A percentile compares a stretch with the other conserved stretches of the same genome.
Conservation (phyloP, 345 rosid species). For the Reutealis trisperma region DNA sequence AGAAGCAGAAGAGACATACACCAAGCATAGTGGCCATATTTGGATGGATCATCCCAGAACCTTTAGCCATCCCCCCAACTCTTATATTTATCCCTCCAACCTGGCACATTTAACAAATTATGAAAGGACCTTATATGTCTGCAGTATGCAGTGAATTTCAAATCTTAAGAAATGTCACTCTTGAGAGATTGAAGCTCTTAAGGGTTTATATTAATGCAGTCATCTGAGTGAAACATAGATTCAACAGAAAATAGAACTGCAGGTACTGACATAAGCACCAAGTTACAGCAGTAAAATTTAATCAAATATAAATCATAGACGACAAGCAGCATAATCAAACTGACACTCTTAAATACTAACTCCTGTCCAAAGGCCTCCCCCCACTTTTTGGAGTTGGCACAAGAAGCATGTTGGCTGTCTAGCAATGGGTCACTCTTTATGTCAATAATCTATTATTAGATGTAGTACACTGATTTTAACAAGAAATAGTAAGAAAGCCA, state of each 20-base stretch:
- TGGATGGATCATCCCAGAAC: conserved; percentile 99
- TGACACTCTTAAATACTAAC: not conserved
- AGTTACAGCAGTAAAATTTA: not conserved
- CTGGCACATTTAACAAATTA: conserved; percentile 41
- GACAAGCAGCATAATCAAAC: not conserved
- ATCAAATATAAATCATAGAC: not conserved
- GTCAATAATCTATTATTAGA: not conserved
- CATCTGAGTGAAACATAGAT: not conserved
- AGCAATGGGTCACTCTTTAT: not conserved
- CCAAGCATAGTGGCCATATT: conserved; percentile 98
- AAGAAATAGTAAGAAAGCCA: not conserved
- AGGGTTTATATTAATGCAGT: not conserved
- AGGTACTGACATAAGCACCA: not conserved
- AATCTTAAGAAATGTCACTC: conserved; percentile 4
- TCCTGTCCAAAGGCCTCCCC: not conserved
- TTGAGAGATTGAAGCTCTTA: not conserved
- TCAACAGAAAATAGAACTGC: not conserved
- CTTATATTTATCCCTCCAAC: conserved; percentile 66
- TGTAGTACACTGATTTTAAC: not conserved
- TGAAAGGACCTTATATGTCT: not conserved
- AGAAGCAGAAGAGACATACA: conserved; percentile 52
- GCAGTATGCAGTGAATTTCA: not conserved
- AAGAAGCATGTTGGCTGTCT: not conserved
- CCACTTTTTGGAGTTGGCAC: not conserved
- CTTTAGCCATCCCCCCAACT: conserved; percentile 97